These are phyloP conservation scores for Silene latifolia DNA, from an alignment of 148 eudicot species.

Conservation along the genomic window DNA sequence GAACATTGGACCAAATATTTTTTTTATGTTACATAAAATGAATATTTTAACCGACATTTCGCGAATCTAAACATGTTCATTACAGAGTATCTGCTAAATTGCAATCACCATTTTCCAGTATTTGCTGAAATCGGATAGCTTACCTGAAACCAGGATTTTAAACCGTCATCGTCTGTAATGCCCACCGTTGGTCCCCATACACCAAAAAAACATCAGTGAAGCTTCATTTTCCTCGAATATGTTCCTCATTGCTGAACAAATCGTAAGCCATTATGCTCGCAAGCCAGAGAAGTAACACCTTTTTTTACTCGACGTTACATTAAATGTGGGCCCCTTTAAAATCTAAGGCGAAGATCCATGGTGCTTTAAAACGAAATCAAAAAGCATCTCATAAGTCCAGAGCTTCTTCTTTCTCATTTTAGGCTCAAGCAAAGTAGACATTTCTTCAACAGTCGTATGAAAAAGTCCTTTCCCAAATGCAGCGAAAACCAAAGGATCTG, in stretches of 20 bases:
- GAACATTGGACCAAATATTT: too few species aligned
- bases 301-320: neutral
- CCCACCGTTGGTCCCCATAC: neutral
- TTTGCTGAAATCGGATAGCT: neutral
- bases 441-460: constrained; percentile 32
- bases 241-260: neutral
- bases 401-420: constrained; percentile 22
- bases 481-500: constrained; percentile 35
- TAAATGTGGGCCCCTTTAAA: neutral
- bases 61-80: neutral
- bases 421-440: constrained; percentile 25
- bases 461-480: constrained; percentile 45
- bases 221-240: neutral
- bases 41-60: neutral
- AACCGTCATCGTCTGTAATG: neutral
- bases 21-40: too few species aligned
- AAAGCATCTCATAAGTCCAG: constrained; percentile 34
- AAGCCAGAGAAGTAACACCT: neutral
- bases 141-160: neutral
- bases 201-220: neutral
- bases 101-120: neutral
- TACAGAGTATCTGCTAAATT: neutral
- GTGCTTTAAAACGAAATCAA: constrained; percentile 29
- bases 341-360: constrained; percentile 4
- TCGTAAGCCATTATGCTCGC: neutral